Conservation (phyloP, 352 stramenopile species). For the Phytopythium ostracodes region DNA sequence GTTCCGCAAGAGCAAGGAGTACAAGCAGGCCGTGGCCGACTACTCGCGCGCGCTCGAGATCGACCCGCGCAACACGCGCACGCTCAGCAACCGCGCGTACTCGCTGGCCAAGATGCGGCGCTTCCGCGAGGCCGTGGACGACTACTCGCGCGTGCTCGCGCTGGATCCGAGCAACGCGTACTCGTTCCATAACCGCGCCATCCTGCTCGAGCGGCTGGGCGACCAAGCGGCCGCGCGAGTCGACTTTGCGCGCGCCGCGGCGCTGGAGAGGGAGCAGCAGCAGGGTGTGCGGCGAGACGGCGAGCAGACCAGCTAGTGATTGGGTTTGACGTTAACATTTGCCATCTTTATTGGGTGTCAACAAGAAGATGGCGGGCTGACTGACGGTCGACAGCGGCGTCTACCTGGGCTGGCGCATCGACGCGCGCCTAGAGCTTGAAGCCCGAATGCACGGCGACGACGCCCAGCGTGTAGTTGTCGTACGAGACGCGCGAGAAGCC, state of each 20-base stretch:
- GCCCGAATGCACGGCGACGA: constrained; percentile 96
- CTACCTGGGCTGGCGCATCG: no score
- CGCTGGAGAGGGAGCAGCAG: constrained; percentile 2
- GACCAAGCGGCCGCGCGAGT: constrained; percentile 28
- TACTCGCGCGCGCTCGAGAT: constrained; percentile 70
- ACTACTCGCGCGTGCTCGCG: constrained; percentile 74
- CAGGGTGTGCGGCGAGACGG: not conserved
- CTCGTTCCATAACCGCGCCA: constrained; percentile 82
- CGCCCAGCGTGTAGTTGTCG: constrained; percentile 96
- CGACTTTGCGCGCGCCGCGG: constrained; percentile 30
- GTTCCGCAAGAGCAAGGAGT: constrained; percentile 68
- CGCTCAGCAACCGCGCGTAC: constrained; percentile 84
- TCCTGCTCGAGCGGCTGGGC: constrained; percentile 73
- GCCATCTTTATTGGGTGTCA: not conserved
- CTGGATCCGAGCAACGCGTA: constrained; percentile 76
- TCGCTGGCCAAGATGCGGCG: constrained; percentile 79
- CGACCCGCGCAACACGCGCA: constrained; percentile 74
- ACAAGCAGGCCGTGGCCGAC: constrained; percentile 63
- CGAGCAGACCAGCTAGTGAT: not conserved
- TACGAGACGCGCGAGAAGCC: constrained; percentile 93
- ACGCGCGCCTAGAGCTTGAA: constrained; percentile 92
- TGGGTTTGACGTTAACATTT: not conserved
- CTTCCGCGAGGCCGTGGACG: constrained; percentile 52
- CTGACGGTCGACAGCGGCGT: not conserved
- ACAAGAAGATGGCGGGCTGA: not conserved